phyloP scores from a whole-genome alignment of 495 filamentous ascomycete genomes.

The Talaromyces thailandensis region DNA sequence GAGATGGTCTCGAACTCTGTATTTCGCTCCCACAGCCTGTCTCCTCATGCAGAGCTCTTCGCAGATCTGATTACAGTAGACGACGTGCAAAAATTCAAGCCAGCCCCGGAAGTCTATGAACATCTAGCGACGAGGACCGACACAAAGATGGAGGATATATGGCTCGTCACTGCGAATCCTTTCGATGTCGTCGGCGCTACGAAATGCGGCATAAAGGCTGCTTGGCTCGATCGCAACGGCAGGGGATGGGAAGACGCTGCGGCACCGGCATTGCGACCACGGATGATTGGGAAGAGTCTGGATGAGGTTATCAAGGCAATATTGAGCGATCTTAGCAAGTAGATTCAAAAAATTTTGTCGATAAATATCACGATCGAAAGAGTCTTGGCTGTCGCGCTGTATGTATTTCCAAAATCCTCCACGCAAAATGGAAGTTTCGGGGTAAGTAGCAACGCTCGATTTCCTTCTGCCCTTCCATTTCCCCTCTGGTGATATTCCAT shows the following conservation, averaged over 20 bases:
- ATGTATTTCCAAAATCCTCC: constrained; percentile 44
- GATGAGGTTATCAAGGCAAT: constrained; percentile 21
- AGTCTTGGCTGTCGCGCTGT: constrained; percentile 31
- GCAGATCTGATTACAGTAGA: constrained; percentile 54
- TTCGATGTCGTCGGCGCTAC: constrained; percentile 60
- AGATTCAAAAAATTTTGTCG: background rate
- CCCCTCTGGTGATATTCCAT: constrained; percentile 36
- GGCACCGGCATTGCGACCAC: constrained; percentile 18
- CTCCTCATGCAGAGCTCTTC: constrained; percentile 40
- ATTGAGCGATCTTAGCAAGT: constrained; percentile 6
- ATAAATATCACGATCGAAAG: background rate
- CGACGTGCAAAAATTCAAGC: constrained; percentile 55
- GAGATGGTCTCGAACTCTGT: constrained; percentile 57
- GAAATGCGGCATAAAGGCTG: constrained; percentile 43
- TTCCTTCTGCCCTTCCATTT: constrained; percentile 39
- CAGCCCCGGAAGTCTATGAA: constrained; percentile 53
- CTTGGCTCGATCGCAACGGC: constrained; percentile 59
- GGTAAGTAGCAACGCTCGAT: constrained; percentile 36
- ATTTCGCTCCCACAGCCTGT: constrained; percentile 43
- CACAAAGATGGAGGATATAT: constrained; percentile 46
- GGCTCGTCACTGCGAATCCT: constrained; percentile 69
- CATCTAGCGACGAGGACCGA: constrained; percentile 48
- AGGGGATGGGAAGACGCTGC: constrained; percentile 30
- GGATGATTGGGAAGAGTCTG: constrained; percentile 20
- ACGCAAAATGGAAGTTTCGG: constrained; percentile 34